Evolutionary conservation across 140 eudicot species (phyloP), one percentile per base, ranked within the genome.

Genomic region (Cichorium intybus): DNA sequence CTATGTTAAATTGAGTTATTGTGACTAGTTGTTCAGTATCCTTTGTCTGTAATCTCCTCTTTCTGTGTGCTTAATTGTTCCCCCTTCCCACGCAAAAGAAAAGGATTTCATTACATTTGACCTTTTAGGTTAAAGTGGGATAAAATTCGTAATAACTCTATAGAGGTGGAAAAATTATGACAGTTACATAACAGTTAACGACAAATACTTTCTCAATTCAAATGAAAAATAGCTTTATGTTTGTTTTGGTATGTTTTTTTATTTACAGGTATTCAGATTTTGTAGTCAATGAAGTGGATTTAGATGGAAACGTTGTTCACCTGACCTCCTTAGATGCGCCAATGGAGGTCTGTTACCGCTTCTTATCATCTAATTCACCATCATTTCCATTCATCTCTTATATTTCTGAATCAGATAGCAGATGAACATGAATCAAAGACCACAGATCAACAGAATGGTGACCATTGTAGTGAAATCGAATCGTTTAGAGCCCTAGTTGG

Each of bases 241-340:
- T 56, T 76, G n/a, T 56, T 64, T 68, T 33, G 10, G 24, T 43
- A 6, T 37, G 31, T 50, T 64, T 60, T 45, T 6, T 0, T 52
- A 53, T 66, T 7, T 78, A 24, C 63, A 92, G 98, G 82, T 93
- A 93, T 69, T 82, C 96, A 46, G 99, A 93, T 80, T 93, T 93
- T 74, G 84, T 88, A 24, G 99, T 93, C 29, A 93, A 93, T 56
- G 99, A 93, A 83, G 97, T 93, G 7, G 99, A 77, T 78, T 69
- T 88, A 79, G 88, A 83, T 60, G 95, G 85, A 61, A 88, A 88
- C 70, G 88, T 83, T 77, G 90, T 88, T 65, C 99, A 80, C 66
- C 81, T 93, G 77, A 85, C 96, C 31, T 83, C 89, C 54, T 68
- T 93, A 52, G 83, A 81, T 60, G 81, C 80, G 10, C 90, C 96